phyloP scores from a whole-genome alignment of 345 rosid genomes.

The Heritiera fomes region DNA sequence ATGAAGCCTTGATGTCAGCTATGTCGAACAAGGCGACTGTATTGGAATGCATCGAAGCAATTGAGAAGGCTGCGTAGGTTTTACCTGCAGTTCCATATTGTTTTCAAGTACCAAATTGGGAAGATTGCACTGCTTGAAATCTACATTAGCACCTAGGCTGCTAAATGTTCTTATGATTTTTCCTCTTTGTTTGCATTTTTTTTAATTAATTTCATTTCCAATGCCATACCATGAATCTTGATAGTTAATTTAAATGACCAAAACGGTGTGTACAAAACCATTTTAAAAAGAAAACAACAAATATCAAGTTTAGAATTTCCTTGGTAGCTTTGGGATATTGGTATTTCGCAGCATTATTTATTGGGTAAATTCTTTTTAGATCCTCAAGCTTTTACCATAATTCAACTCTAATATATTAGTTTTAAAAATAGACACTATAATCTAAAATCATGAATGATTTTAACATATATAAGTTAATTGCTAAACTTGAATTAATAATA shows the following conservation, averaged over 20 bases:
- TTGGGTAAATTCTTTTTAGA: no score
- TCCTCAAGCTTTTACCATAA: no score
- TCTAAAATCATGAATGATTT: no score
- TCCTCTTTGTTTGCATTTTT: background rate
- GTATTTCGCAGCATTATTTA: no score
- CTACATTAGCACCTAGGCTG: background rate
- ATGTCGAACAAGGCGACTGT: conserved; percentile 78
- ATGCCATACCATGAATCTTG: background rate
- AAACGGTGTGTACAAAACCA: background rate
- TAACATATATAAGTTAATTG: no score
- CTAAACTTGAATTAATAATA: no score
- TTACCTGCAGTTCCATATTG: background rate
- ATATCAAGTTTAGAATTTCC: background rate
- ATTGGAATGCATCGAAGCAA: conserved; percentile 74
- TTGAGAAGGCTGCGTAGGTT: conserved; percentile 64
- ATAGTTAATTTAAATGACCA: background rate
- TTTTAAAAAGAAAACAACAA: background rate
- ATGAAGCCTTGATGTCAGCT: conserved; percentile 75
- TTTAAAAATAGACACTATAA: no score
- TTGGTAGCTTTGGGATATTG: no score
- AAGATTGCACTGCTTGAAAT: background rate
- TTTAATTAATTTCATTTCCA: background rate
- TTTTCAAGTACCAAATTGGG: background rate
- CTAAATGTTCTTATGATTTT: background rate
- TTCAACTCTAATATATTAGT: no score